Percentiles rank a stretch among this genome's conserved stretches.
Conservation (phyloP, 371 early-diverging fungal species). For the Lichtheimia ornata region DNA sequence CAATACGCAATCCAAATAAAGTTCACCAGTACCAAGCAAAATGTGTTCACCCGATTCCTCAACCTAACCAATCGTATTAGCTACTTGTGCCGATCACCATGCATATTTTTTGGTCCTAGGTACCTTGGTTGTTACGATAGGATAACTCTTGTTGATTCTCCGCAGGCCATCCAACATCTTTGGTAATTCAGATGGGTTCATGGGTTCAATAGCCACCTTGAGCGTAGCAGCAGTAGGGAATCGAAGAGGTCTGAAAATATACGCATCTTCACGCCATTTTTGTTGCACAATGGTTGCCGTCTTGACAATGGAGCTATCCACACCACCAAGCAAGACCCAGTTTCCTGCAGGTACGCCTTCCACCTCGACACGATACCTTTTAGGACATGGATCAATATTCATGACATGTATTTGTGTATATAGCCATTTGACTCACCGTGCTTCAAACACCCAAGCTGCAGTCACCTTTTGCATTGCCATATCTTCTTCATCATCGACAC, state of each 20-base stretch:
- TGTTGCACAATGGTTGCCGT: slow-evolving; percentile 88
- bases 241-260: slow-evolving; percentile 84
- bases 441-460: slow-evolving; percentile 78
- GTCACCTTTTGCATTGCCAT: slow-evolving; percentile 84
- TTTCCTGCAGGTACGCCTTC: slow-evolving; percentile 80
- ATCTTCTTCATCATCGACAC: slow-evolving; percentile 94
- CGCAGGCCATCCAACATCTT: slow-evolving; percentile 97
- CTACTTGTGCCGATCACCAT: neutral
- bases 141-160: slow-evolving; percentile 93
- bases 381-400: neutral
- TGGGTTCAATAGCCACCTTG: slow-evolving; percentile 95
- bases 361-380: slow-evolving; percentile 80
- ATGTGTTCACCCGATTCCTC: slow-evolving; percentile 98
- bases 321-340: slow-evolving; percentile 92
- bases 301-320: slow-evolving; percentile 90
- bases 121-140: slow-evolving; percentile 87
- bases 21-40: slow-evolving; percentile 91
- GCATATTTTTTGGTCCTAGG: neutral
- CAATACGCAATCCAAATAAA: slow-evolving; percentile 94
- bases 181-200: slow-evolving; percentile 95
- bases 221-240: slow-evolving; percentile 85
- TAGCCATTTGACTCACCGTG: slow-evolving; percentile 49
- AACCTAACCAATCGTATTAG: slow-evolving; percentile 43
- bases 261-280: slow-evolving; percentile 65
- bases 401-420: neutral